These are phyloP conservation scores for Phialocephala subalpina DNA, from an alignment of 2,329 filamentous ascomycete genomes.

Conservation along the genomic window DNA sequence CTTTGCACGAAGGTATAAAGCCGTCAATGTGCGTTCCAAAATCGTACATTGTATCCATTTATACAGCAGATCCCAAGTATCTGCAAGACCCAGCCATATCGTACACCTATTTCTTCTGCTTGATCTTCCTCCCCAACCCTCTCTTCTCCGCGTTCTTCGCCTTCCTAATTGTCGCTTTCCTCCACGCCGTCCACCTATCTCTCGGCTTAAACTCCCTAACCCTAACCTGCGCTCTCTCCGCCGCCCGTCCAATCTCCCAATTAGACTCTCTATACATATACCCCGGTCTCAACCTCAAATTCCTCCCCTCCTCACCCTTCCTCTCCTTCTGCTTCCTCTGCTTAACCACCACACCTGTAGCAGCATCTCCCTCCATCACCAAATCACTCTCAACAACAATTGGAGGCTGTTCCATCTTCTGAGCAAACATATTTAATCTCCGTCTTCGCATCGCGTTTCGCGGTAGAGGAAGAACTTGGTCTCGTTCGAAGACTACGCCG, in stretches of 20 bases:
- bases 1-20: no score
- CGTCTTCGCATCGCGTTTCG: slow-evolving; percentile 77
- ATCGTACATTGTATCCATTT: slow-evolving; percentile 1
- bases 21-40: background rate
- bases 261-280: slow-evolving; percentile 73
- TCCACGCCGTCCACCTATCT: slow-evolving; percentile 68
- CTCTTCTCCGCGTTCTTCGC: slow-evolving; percentile 60
- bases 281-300: slow-evolving; percentile 57
- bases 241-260: slow-evolving; percentile 71
- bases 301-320: slow-evolving; percentile 46
- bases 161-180: slow-evolving; percentile 61
- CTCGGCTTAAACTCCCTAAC: slow-evolving; percentile 65
- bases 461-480: slow-evolving; percentile 81
- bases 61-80: background rate
- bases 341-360: slow-evolving; percentile 22
- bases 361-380: slow-evolving; percentile 24
- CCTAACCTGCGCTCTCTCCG: slow-evolving; percentile 65
- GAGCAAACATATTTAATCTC: slow-evolving; percentile 75
- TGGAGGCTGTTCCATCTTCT: slow-evolving; percentile 49
- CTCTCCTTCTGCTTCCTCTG: slow-evolving; percentile 33
- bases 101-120: slow-evolving; percentile 20
- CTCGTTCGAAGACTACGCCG: slow-evolving; percentile 86
- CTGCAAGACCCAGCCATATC: slow-evolving; percentile 3
- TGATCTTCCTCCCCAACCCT: slow-evolving; percentile 54
- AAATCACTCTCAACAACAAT: slow-evolving; percentile 23